Evolutionary conservation across 2,329 filamentous ascomycete species (phyloP).

Genomic region (Clonostachys byssicola): DNA sequence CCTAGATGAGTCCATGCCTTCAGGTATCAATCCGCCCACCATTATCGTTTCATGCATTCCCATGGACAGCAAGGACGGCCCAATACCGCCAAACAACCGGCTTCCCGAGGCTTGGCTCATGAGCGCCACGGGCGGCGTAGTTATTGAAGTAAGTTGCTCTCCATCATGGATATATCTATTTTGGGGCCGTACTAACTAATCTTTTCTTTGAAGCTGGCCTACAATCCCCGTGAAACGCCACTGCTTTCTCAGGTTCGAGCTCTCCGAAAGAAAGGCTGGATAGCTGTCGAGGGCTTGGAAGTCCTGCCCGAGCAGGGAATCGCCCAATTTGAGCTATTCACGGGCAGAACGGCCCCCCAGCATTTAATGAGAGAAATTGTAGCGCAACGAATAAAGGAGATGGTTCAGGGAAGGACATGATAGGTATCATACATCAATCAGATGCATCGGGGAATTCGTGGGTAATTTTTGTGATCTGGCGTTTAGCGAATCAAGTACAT

Average conservation of each 20-base stretch:
- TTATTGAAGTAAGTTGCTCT: conserved; percentile 29
- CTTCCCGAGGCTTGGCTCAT: conserved; percentile 51
- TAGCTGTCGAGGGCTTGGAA: conserved; percentile 54
- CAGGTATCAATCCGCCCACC: conserved; percentile 4
- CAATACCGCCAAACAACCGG: conserved; percentile 30
- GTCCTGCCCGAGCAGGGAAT: conserved; percentile 57
- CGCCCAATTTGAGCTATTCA: conserved; percentile 60
- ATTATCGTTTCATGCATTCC: conserved; percentile 9
- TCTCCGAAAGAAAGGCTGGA: conserved; percentile 44
- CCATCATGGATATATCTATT: neutral
- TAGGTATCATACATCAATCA: too few relatives aligned
- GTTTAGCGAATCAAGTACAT: too few relatives aligned
- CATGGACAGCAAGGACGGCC: conserved; percentile 1
- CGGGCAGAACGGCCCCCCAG: conserved; percentile 52
- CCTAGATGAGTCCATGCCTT: conserved; percentile 7
- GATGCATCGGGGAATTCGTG: too few relatives aligned
- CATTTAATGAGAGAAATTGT: conserved; percentile 36
- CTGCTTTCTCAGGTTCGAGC: conserved; percentile 49
- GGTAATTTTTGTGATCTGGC: too few relatives aligned
- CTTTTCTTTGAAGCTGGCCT: neutral
- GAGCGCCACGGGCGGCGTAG: conserved; percentile 54
- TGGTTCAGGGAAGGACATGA: too few relatives aligned
- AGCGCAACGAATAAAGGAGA: too few relatives aligned
- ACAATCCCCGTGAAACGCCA: conserved; percentile 43
- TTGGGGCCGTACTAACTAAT: neutral